Evolutionary conservation across 2,329 filamentous ascomycete genomes (phyloP).

Genomic region (Pestalotiopsis sp.): DNA sequence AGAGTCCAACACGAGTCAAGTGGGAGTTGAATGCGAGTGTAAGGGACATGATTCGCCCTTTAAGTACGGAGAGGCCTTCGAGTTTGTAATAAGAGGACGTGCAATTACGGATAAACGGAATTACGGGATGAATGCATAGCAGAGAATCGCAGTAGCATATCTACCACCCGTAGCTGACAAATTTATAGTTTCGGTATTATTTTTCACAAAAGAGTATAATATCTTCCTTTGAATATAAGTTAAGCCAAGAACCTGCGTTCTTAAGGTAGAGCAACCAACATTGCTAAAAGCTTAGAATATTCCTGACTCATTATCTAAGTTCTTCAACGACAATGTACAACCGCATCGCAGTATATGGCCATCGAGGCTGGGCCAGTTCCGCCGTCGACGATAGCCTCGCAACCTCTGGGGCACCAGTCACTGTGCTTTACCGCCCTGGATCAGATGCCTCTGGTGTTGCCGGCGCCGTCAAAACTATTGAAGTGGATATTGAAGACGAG

Average conservation of each 20-base stretch:
- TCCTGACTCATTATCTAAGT: background rate
- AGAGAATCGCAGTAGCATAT: background rate
- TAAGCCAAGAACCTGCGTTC: background rate
- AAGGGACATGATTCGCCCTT: too few relatives aligned
- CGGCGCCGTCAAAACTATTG: slow-evolving; percentile 12
- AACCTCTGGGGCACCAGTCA: slow-evolving; percentile 25
- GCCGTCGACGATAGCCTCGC: slow-evolving; percentile 23
- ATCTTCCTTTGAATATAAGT: too few relatives aligned
- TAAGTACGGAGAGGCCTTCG: background rate
- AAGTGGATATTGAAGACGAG: slow-evolving; percentile 21
- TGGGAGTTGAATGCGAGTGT: too few relatives aligned
- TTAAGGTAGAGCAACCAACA: background rate
- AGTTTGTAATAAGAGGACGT: background rate
- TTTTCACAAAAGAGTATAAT: background rate
- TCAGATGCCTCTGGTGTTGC: slow-evolving; percentile 26
- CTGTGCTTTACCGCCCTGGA: slow-evolving; percentile 22
- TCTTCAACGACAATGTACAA: slow-evolving; percentile 23
- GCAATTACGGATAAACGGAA: background rate
- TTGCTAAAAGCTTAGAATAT: background rate
- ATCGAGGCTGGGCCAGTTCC: slow-evolving; percentile 27
- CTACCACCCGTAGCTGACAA: background rate
- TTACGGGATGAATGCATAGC: background rate
- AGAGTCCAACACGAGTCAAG: too few relatives aligned
- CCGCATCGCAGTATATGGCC: slow-evolving; percentile 30
- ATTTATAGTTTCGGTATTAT: background rate